These are phyloP conservation scores for Aspergillus costaricaensis DNA, from an alignment of 2,329 filamentous ascomycete species.

Conservation along the genomic window DNA sequence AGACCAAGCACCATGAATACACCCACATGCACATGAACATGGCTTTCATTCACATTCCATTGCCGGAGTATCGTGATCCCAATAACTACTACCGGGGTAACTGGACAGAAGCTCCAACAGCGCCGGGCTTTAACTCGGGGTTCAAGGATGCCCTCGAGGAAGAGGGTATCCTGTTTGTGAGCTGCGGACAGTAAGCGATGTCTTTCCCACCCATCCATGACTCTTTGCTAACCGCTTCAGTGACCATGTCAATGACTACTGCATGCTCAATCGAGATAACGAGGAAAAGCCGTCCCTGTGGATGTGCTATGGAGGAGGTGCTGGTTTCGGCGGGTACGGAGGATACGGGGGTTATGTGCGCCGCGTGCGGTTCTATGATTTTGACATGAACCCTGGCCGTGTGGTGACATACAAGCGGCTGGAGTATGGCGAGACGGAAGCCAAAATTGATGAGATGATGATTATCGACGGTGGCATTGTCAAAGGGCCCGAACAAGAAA, in stretches of 20 bases:
- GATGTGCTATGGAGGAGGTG: conserved; percentile 97
- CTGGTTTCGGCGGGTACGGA: conserved; percentile 92
- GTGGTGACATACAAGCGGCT: conserved; percentile 92
- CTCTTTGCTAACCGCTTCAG: conserved; percentile 44
- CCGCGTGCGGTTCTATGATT: conserved; percentile 83
- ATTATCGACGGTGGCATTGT: conserved; percentile 62
- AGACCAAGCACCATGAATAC: conserved; percentile 78
- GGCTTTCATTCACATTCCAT: conserved; percentile 94
- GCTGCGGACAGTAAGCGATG: conserved; percentile 79
- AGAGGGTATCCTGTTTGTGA: conserved; percentile 81
- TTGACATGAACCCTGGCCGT: conserved; percentile 86
- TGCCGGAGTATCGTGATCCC: conserved; percentile 77
- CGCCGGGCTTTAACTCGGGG: conserved; percentile 85
- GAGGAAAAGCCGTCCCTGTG: conserved; percentile 70
- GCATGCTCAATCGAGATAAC: conserved; percentile 65
- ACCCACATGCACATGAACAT: conserved; percentile 92
- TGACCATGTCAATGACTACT: conserved; percentile 97
- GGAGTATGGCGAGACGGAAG: conserved; percentile 62
- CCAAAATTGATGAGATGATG: conserved; percentile 60
- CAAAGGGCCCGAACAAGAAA: conserved; percentile 32
- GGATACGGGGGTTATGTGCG: conserved; percentile 85
- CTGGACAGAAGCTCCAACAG: conserved; percentile 82
- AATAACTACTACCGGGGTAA: conserved; percentile 66
- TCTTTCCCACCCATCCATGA: not conserved
- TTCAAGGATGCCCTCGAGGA: conserved; percentile 88